Evolutionary conservation across 2,329 filamentous ascomycete species (phyloP), one percentile per base, ranked within the genome.

Genomic region (Monilinia vaccinii-corymbosi): DNA sequence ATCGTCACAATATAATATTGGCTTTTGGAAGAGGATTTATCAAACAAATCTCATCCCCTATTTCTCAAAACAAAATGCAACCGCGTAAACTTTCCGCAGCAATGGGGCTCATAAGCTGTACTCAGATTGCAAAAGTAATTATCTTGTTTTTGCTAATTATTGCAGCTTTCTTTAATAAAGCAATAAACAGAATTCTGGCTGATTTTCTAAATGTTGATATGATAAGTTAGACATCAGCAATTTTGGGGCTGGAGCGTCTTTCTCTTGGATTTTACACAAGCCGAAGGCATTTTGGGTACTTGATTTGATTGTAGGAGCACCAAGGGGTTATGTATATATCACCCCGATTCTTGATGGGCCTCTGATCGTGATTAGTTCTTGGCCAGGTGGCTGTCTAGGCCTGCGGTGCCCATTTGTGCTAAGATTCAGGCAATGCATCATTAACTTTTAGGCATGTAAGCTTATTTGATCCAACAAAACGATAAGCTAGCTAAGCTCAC

Each of bases 81-180:
- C 68, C 70, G 2, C 59, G 67, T 0, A 58, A 71, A 7, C 65
- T 75, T 3, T 57, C 72, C 9, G 63, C 66, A 2, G 72, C 73
- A 1, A 71, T 77, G 6, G 73, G 74, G 1, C 76, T 74, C 64
- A 75, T 76, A 48, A 73, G 69, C 11, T 70, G 70, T 34, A 72
- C 71, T 0, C 74, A 76, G 61, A 65, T 75, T 4, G 65, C 65
- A 8, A 73, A 73, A 8, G 67, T 71, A 14, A 73, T 73, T 0
- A 72, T 76, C 61, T 76, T 7, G 70, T 73, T 1, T 75, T 75
- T 44, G 71, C 74, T 5, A 75, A 73, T 46, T 67, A 67, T 0
- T 68, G 34, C 4, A 2, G 14, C 75, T 18, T 77, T 75, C 67
- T 65, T 76, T 42, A 75, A 75, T 51, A 36, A 36, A 63, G 67